Conservation (phyloP, 768 basidiomycete species). For the Cytidiella melzeri region DNA sequence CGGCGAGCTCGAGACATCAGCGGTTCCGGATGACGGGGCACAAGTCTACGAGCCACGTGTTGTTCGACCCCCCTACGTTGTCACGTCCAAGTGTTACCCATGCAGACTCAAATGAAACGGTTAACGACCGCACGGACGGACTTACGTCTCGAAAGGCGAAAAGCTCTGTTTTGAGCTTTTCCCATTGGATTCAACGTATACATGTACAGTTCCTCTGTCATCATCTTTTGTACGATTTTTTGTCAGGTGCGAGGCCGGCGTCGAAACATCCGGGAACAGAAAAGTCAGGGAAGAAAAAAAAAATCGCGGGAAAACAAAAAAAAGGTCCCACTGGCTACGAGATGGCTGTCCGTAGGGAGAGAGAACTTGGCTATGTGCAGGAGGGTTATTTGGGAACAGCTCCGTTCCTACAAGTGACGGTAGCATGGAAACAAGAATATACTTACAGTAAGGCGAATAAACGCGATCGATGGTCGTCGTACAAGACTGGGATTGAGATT, state of each 20-base stretch:
- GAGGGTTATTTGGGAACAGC: too few species aligned
- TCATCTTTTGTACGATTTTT: slow-evolving; percentile 13
- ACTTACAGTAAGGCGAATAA: slow-evolving; percentile 16
- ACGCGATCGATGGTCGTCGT: neutral
- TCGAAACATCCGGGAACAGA: slow-evolving; percentile 12
- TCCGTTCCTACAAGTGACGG: too few species aligned
- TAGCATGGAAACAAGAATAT: too few species aligned
- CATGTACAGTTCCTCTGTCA: slow-evolving; percentile 13
- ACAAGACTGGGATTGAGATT: too few species aligned
- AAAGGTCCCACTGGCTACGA: slow-evolving; percentile 15
- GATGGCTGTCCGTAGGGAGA: slow-evolving; percentile 18
- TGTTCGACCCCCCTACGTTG: neutral
- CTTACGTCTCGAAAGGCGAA: slow-evolving; percentile 16
- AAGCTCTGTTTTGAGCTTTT: slow-evolving; percentile 10
- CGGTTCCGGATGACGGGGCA: neutral
- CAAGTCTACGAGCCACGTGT: neutral
- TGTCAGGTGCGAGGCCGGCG: slow-evolving; percentile 3
- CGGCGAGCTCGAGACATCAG: neutral
- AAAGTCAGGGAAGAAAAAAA: slow-evolving; percentile 17
- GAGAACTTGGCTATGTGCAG: slow-evolving; percentile 16
- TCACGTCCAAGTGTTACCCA: too few species aligned
- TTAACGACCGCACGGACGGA: neutral
- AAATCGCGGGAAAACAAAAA: slow-evolving; percentile 18
- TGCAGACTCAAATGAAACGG: too few species aligned
- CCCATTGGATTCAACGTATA: slow-evolving; percentile 19